Evolutionary conservation across 495 filamentous ascomycete species (phyloP), one percentile per base, ranked within the genome.

Genomic region (Penicillium dipodomyicola): DNA sequence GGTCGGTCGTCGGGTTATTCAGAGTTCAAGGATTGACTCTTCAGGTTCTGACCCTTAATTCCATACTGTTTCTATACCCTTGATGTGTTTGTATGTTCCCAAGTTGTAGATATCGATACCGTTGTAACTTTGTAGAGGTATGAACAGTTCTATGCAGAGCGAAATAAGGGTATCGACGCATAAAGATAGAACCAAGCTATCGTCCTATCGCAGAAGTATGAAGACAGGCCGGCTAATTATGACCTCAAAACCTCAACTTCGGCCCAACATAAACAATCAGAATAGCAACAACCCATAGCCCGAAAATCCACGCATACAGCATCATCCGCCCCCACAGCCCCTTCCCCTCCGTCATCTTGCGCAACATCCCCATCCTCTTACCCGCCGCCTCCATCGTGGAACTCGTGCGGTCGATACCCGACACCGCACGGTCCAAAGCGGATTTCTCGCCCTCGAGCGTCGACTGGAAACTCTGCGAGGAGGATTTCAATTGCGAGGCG

Each of bases 261-360:
- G 92, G 92, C 63, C 87, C 72, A 54, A 93, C 79, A 74, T 86
- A 90, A 2, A 96, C 90, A 57, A 96, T 69, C 67, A 90, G 58
- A 15, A 96, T 70, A 2, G 89, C 81, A 39, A 87, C 69, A 15
- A 94, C 65, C 84, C 88, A 90, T 62, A 96, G 59, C 49, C 84
- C 90, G 51, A 84, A 86, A 46, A 96, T 92, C 79, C 87, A 87
- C 14, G 77, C 86, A 80, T 95, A 96, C 49, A 96, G 76, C 79
- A 89, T 77, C 77, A 96, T 83, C 50, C 92, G 67, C 17, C 88
- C 92, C 88, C 82, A 92, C 88, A 87, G 93, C 1, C 92, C 92
- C 67, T 86, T 84, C 10, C 91, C 91, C 76, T 96, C 92, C 20
- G 84, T 90, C 82, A 93, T 86, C 23, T 80, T 76, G 60, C 81